Conservation (phyloP, 345 rosid genomes). For the Lepidium didymum region DNA sequence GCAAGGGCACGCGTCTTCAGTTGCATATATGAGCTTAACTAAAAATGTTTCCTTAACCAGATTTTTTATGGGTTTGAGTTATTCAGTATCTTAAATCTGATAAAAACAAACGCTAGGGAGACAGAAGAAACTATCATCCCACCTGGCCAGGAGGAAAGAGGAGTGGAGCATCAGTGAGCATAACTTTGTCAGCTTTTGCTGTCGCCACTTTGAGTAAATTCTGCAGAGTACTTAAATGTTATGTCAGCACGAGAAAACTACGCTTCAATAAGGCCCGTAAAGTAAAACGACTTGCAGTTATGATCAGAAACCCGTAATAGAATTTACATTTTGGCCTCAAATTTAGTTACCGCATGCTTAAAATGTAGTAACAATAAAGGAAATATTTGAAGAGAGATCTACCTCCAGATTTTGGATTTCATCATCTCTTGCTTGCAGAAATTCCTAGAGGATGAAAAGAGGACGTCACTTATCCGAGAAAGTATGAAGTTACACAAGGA, state of each 20-base stretch:
- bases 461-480: neutral
- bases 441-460: conserved; percentile 42
- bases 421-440: conserved; percentile 45
- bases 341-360: neutral
- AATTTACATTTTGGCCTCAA: neutral
- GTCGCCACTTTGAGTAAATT: conserved; percentile 56
- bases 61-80: neutral
- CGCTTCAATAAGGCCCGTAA: neutral
- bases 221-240: conserved; percentile 32
- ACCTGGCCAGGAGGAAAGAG: conserved; percentile 96
- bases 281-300: neutral
- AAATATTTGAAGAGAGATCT: no score
- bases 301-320: neutral
- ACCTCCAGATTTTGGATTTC: conserved; percentile 30
- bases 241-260: conserved; percentile 8
- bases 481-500: neutral
- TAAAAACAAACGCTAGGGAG: neutral
- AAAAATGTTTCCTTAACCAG: neutral
- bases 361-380: neutral
- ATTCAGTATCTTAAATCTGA: neutral
- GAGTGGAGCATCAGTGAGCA: conserved; percentile 93
- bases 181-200: conserved; percentile 67
- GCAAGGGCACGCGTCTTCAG: neutral
- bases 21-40: neutral
- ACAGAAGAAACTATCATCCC: neutral